Base-by-base conservation (phyloP, 148 eudicot species). In the Vaccinium darrowii region DNA sequence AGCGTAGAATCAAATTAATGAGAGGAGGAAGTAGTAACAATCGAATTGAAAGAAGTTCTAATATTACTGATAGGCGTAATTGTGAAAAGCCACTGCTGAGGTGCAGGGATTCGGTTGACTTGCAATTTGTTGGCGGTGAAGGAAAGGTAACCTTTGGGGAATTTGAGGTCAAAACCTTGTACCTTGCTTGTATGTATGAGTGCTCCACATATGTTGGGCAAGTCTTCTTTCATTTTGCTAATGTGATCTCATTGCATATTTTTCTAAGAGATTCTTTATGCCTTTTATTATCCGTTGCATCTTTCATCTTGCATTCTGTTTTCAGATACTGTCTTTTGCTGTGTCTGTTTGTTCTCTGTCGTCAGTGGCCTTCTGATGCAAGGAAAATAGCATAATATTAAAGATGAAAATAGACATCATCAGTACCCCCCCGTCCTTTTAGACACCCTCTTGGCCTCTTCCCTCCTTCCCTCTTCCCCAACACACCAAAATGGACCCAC, bases 91-190 rank as follows among this genome's bases (percentile, higher is more conserved):
- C 71, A 84, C 83, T 58, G 33, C 85, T 60, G 80, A 82, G 87
- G 14, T 63, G 76, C 84, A 65, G 65, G 79, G 85, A 86, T 77
- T 83, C 84, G 8, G 82, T 51, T 85, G 89, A 86, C 82, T 30
- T 76, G 74, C 84, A 67, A 79, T 86, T 86, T 85, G 76, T 85
- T 86, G 82, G 67, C 76, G 76, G 56, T 86, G 86, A 88, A 71
- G 82, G 79, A 83, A 88, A 90, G 92, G 92, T 90, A 90, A 87
- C 50, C 27, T 85, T 83, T 85, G 82, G 88, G 85, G 78, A 79
- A 43, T 81, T 76, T 84, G 57, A 79, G 72, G 85, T 81, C 82
- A 33, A 86, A 84, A 57, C 11, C 39, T 39, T 86, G 88, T 86
- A 72, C 30, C 76, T 39, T 81, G n/a, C 33, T 76, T 79, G 80